Evolutionary conservation across 805 yeast genomes (phyloP), one percentile per base, ranked within the genome.

Genomic region (Kluyveromyces nonfermentans): DNA sequence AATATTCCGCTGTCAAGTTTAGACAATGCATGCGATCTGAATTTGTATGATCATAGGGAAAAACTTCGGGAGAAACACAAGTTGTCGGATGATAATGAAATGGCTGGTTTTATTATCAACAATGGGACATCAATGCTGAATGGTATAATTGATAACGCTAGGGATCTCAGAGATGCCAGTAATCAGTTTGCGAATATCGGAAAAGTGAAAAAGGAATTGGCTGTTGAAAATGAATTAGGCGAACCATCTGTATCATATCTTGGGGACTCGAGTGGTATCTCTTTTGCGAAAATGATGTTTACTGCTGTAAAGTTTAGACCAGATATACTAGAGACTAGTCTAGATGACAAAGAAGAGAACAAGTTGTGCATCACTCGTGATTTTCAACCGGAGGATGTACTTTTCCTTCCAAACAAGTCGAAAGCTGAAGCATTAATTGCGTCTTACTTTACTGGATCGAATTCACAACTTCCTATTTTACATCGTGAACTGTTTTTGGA

Each of bases 401-500:
- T 55, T 5, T 50, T 47, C 41, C 65, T 89, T 18, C 93, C 95
- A 1, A 73, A 84, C 1, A 85, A 85, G 53, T 66, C 70, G 18
- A 73, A 78, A 28, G 96, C 96, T 0, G 78, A 82, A 54, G 68
- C 71, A 41, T 71, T 84, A 36, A 55, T 87, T 7, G 71, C 77
- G 32, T 68, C 76, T 2, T 87, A 74, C 59, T 89, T 89, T 56
- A 77, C 83, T 17, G 88, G 83, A 53, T 76, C 89, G 14, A 88
- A 89, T 57, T 70, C 94, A 2, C 96, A 87, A 59, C 61, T 85
- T 21, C 96, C 97, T 0, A 71, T 89, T 4, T 63, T 88, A 39
- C 96, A 89, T 59, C 72, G 96, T 25, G 95, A 86, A 53, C 76
- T 74, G 50, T 88, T 87, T 54, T 61, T 89, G 35, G 67, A 67